Percentiles rank a stretch among this genome's conserved stretches.
These are phyloP conservation scores for Scenedesmus sp. DNA, from an alignment of 163 green algal species.

Conservation along the genomic window DNA sequence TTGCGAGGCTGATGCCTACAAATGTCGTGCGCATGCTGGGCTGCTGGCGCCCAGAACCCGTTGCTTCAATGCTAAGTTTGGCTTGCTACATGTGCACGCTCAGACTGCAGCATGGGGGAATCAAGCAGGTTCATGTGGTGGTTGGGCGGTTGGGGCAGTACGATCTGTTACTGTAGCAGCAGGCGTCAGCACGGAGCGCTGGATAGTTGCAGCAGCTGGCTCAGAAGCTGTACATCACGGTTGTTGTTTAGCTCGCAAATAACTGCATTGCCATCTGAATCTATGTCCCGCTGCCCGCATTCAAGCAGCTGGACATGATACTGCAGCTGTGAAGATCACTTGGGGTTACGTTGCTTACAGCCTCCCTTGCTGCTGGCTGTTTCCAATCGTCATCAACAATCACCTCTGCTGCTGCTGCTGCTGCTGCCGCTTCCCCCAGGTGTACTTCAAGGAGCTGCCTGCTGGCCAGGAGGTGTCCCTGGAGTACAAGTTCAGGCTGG, in stretches of 20 bases:
- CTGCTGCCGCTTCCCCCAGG: constrained; percentile 22
- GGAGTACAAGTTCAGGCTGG: constrained; percentile 72
- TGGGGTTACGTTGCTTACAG: not conserved
- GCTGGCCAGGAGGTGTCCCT: constrained; percentile 66
- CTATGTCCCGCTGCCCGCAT: too few relatives aligned
- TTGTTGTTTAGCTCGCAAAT: too few relatives aligned
- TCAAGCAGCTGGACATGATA: too few relatives aligned
- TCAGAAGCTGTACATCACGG: not conserved
- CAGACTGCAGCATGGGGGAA: not conserved
- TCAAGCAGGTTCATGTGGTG: not conserved
- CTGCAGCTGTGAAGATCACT: too few relatives aligned
- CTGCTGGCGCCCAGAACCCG: not conserved
- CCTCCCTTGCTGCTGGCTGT: not conserved
- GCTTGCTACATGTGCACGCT: not conserved
- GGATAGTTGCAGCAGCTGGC: not conserved
- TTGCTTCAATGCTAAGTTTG: too few relatives aligned
- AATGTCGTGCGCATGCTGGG: not conserved
- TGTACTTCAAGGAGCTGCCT: constrained; percentile 65
- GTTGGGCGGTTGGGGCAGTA: not conserved
- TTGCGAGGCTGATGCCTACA: too few relatives aligned
- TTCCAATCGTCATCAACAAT: not conserved
- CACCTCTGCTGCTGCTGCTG: too few relatives aligned
- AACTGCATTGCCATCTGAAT: too few relatives aligned
- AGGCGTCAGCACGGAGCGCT: not conserved
- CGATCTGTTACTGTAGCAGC: not conserved